Conservation (phyloP, 345 rosid species). For the Durio zibethinus region DNA sequence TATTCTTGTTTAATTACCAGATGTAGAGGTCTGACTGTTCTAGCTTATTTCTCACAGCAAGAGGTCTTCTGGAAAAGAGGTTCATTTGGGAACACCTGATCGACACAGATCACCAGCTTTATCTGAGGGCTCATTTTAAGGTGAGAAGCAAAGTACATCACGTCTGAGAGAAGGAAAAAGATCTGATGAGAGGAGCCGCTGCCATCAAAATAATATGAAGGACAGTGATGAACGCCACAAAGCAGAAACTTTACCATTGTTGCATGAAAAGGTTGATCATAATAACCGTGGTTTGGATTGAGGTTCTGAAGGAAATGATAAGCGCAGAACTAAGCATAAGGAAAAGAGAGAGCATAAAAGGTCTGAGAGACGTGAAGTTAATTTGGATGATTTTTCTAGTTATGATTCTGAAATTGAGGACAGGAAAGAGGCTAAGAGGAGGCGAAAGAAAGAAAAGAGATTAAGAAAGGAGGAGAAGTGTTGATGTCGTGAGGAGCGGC, state of each 20-base stretch:
- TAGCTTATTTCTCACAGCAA: conserved; percentile 45
- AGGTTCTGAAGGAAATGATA: conserved; percentile 52
- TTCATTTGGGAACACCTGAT: conserved; percentile 32
- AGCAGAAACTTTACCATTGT: conserved; percentile 25
- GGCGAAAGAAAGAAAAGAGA: conserved; percentile 86
- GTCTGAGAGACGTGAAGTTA: conserved; percentile 43
- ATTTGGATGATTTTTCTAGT: conserved; percentile 59
- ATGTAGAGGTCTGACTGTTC: conserved; percentile 4
- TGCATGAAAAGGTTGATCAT: conserved; percentile 39
- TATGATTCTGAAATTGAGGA: conserved; percentile 65
- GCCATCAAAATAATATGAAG: conserved; percentile 30
- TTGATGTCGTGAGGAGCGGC: conserved; percentile 73
- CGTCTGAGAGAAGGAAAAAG: conserved; percentile 22
- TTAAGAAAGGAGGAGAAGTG: conserved; percentile 76
- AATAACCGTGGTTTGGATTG: conserved; percentile 39
- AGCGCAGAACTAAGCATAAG: conserved; percentile 37
- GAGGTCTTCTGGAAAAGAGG: conserved; percentile 38
- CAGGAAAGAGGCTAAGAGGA: conserved; percentile 84
- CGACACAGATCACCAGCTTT: conserved; percentile 37
- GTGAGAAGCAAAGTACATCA: conserved; percentile 24
- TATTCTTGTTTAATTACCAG: conserved; percentile 8
- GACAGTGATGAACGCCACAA: conserved; percentile 27
- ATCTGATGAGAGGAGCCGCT: conserved; percentile 35
- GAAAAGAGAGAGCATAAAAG: conserved; percentile 65
- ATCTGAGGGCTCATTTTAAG: conserved; percentile 25